Conservation (phyloP, 441 rosid species). For the Capsella rubella region DNA sequence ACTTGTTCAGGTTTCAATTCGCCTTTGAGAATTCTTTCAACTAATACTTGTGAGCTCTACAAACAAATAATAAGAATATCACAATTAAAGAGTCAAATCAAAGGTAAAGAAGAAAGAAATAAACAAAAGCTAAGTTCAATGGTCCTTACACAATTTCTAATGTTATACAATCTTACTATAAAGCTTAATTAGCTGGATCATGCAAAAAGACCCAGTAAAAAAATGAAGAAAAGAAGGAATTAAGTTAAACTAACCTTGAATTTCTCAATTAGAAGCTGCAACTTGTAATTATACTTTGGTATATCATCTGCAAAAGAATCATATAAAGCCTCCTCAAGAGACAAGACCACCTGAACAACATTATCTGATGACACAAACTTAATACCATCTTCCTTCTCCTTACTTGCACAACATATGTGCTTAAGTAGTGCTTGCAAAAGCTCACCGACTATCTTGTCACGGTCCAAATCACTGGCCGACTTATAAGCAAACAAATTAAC, state of each 20-base stretch:
- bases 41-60: too few species aligned
- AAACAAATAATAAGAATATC: too few species aligned
- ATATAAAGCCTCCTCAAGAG: slow-evolving; percentile 74
- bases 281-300: slow-evolving; percentile 73
- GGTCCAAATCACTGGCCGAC: slow-evolving; percentile 56
- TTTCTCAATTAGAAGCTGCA: slow-evolving; percentile 66
- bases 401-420: slow-evolving; percentile 56
- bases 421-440: slow-evolving; percentile 65
- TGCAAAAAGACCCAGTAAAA: too few species aligned
- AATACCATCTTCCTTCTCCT: slow-evolving; percentile 41
- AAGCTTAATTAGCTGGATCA: too few species aligned
- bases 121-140: too few species aligned
- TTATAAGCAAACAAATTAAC: slow-evolving; percentile 51
- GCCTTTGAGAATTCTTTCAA: too few species aligned
- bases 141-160: too few species aligned
- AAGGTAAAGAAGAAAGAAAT: too few species aligned
- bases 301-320: slow-evolving; percentile 61
- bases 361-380: slow-evolving; percentile 72
- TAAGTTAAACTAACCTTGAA: slow-evolving; percentile 56
- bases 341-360: slow-evolving; percentile 60
- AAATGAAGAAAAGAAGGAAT: neutral
- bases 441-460: slow-evolving; percentile 76
- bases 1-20: too few species aligned
- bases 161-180: too few species aligned
- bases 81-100: too few species aligned